Conservation (phyloP, 208 protist genomes). For the Novymonas esmeraldas region DNA sequence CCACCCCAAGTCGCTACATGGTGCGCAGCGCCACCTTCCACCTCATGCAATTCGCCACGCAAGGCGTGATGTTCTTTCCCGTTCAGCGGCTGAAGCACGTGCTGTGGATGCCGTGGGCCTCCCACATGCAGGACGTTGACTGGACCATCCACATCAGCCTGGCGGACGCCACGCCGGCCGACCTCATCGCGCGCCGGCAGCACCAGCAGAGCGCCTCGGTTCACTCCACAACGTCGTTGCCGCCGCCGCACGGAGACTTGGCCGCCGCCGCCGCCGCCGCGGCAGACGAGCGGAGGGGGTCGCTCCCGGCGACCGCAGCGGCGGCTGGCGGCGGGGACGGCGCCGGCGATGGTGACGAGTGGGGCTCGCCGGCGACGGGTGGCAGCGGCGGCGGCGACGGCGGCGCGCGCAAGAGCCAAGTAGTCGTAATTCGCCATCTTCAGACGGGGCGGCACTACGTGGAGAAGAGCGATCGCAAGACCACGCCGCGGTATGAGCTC, state of each 20-base stretch:
- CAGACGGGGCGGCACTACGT: constrained; percentile 72
- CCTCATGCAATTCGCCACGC: constrained; percentile 76
- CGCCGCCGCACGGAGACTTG: constrained; percentile 4
- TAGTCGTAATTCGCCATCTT: constrained; percentile 57
- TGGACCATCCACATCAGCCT: constrained; percentile 57
- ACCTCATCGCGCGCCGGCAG: constrained; percentile 23
- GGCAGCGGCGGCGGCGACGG: background rate
- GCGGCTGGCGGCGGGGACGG: background rate
- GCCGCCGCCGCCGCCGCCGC: background rate
- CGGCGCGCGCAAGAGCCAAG: constrained; percentile 1
- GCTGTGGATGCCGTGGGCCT: constrained; percentile 66
- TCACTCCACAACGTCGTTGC: constrained; percentile 14
- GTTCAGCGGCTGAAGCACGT: constrained; percentile 50
- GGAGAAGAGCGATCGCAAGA: constrained; percentile 23
- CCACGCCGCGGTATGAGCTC: constrained; percentile 56
- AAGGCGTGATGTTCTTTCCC: constrained; percentile 69
- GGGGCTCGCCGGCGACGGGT: background rate
- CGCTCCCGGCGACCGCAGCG: background rate
- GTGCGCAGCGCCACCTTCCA: constrained; percentile 65
- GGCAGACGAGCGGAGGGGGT: background rate
- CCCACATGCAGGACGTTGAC: constrained; percentile 61
- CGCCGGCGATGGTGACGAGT: background rate
- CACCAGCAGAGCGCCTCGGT: constrained; percentile 15
- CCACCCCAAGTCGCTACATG: constrained; percentile 19
- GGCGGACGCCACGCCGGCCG: constrained; percentile 24